Evolutionary conservation across 225 moss, liverwort and hornwort species (phyloP).

Genomic region (Anthoceros angustus): DNA sequence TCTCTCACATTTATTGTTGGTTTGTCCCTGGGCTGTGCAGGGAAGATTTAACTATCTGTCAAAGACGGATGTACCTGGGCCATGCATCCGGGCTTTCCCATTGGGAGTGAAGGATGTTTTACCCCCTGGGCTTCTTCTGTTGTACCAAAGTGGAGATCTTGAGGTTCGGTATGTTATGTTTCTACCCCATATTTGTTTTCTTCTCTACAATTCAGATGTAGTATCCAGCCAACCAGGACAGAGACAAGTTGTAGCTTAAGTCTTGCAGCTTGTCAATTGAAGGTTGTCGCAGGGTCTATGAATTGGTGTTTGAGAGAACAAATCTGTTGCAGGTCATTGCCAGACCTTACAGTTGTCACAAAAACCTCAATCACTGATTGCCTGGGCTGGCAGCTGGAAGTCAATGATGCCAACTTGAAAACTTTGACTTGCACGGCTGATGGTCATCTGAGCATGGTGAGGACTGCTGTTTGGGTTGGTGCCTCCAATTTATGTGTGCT

Average conservation of each 20-base stretch:
- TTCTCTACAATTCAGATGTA: too few species aligned
- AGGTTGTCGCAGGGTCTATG: too few species aligned
- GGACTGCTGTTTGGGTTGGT: background rate
- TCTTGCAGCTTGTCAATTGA: too few species aligned
- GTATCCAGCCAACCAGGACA: too few species aligned
- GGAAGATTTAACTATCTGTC: background rate
- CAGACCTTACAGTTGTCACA: background rate
- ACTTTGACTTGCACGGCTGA: background rate
- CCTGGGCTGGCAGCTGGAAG: background rate
- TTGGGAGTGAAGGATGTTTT: background rate
- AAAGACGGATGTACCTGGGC: background rate
- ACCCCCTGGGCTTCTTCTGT: background rate
- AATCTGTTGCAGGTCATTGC: background rate
- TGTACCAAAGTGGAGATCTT: background rate
- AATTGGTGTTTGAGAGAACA: too few species aligned
- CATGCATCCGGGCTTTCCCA: background rate
- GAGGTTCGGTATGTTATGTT: background rate
- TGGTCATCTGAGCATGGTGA: conserved; percentile 1
- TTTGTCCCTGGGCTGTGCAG: background rate
- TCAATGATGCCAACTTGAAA: background rate
- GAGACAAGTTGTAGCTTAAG: too few species aligned
- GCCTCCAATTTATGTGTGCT: background rate
- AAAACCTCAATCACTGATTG: background rate
- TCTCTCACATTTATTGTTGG: background rate
- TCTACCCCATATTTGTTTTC: too few species aligned